Conservation (phyloP, 2,329 filamentous ascomycete genomes). For the Rutstroemia sp. region DNA sequence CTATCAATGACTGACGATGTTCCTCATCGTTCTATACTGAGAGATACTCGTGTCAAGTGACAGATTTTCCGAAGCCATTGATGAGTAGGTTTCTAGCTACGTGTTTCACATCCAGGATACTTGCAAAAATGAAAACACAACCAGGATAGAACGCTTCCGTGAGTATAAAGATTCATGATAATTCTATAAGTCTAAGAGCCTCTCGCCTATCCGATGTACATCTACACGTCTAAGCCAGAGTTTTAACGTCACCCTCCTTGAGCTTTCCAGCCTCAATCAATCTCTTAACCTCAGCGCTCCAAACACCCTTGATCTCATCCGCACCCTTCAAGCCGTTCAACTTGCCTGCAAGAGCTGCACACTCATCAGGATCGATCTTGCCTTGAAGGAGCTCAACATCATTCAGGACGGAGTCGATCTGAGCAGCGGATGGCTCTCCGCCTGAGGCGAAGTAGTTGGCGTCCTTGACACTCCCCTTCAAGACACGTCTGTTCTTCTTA, state of each 20-base stretch:
- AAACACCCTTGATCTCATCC: slow-evolving; percentile 78
- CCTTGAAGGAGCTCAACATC: slow-evolving; percentile 82
- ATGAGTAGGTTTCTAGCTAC: background rate
- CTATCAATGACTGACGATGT: too few relatives aligned
- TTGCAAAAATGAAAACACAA: too few relatives aligned
- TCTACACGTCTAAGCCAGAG: slow-evolving; percentile 33
- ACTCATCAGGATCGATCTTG: slow-evolving; percentile 87
- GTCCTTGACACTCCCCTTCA: slow-evolving; percentile 91
- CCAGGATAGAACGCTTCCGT: too few relatives aligned
- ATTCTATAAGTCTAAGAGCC: slow-evolving; percentile 3
- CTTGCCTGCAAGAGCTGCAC: slow-evolving; percentile 74
- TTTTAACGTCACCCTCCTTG: slow-evolving; percentile 75
- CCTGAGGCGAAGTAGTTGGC: slow-evolving; percentile 84
- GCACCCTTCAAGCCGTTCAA: slow-evolving; percentile 72
- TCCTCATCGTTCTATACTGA: too few relatives aligned
- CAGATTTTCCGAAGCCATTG: too few relatives aligned
- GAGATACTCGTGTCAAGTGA: too few relatives aligned
- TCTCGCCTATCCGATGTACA: background rate
- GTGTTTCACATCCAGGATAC: background rate
- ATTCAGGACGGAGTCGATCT: slow-evolving; percentile 75
- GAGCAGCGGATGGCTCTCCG: slow-evolving; percentile 62
- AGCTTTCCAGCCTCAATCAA: slow-evolving; percentile 78
- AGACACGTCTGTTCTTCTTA: slow-evolving; percentile 99
- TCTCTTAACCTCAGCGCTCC: slow-evolving; percentile 68
- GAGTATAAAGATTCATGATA: background rate